Base-by-base conservation (phyloP, 768 basidiomycete genomes). In the Suillus discolor region DNA sequence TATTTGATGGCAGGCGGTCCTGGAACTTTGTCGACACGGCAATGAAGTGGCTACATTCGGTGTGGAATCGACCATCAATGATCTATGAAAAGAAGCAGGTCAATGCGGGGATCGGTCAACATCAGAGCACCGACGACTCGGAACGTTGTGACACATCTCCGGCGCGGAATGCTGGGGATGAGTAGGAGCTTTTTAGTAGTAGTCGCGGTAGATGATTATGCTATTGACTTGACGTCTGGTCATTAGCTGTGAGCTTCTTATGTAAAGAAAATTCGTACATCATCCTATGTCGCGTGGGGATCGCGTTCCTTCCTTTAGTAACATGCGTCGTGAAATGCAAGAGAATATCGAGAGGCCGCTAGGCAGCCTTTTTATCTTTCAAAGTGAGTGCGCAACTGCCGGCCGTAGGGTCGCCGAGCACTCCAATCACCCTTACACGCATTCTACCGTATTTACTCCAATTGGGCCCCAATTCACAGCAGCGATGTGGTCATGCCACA, bases 131-230 rank as follows among this genome's bases (percentile, higher is more conserved):
- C 67, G 44, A 80, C 87, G 57, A n/a, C n/a, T n/a, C n/a, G n/a
- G n/a, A 71, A 91, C 90, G 76, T 92, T 91, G 78, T 89, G 85
- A 75, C 91, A 92, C 90, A 92, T 92, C 63, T 60, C 25, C 25
- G 25, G 41, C 57, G 60, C 65, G 64, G 67, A 69, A 69, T 57
- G 69, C 67, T 60, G 63, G 65, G 60, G 67, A 68, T 63, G 38
- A 38, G 53, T 41, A 20, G 36, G 31, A 20, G 12, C 16, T 20
- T 23, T 63, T 25, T 36, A n/a, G 31, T 55, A 55, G 54, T 55
- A n/a, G 54, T n/a, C 6, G 54, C 12, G 34, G 28, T 59, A 42
- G 41, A 39, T 34, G 31, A n/a, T 63, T 62, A 25, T 41, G 23
- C 13, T 36, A 47, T 36, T 25, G 1, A 34, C 39, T 63, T 38